A percentile compares a stretch with the other conserved stretches of the same genome.
phyloP scores from a whole-genome alignment of 2,329 filamentous ascomycete species.

The Ascochyta pisi region DNA sequence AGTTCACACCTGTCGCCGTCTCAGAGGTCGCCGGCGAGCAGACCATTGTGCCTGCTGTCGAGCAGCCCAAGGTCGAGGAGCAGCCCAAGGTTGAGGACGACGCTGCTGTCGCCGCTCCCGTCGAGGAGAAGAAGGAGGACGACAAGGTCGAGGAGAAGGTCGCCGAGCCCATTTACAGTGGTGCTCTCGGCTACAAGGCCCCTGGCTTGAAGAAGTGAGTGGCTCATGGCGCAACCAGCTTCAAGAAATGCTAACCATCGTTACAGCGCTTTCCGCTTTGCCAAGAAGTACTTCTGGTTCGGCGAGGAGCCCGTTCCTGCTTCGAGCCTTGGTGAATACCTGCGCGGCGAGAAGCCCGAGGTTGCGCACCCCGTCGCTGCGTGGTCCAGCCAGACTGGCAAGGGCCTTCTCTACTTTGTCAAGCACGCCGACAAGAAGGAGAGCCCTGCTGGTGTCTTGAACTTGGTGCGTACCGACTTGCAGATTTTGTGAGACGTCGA shows the following conservation, averaged over 20 bases:
- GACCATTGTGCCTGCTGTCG: conserved; percentile 35
- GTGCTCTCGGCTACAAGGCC: conserved; percentile 86
- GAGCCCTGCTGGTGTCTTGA: conserved; percentile 80
- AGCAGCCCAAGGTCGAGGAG: conserved; percentile 46
- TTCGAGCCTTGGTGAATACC: conserved; percentile 76
- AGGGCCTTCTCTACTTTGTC: conserved; percentile 91
- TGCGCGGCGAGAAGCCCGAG: conserved; percentile 86
- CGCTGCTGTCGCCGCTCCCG: conserved; percentile 31
- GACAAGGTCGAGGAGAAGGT: conserved; percentile 57
- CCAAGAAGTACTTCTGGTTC: conserved; percentile 85
- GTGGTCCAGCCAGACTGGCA: conserved; percentile 92
- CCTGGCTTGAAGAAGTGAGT: conserved; percentile 89
- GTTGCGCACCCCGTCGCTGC: conserved; percentile 80
- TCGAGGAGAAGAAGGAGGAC: conserved; percentile 49
- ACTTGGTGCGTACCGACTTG: conserved; percentile 69
- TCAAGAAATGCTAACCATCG: conserved; percentile 17
- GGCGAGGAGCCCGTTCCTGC: conserved; percentile 72
- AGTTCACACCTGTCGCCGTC: conserved; percentile 48
- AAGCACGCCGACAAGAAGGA: conserved; percentile 84
- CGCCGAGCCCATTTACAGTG: conserved; percentile 77
- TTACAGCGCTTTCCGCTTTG: conserved; percentile 80
- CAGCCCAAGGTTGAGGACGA: conserved; percentile 32
- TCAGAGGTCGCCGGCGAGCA: conserved; percentile 53
- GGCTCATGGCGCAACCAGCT: background rate
- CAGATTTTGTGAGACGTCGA: background rate